phyloP scores from a whole-genome alignment of 2,329 filamentous ascomycete genomes.

The Alternaria alternata region DNA sequence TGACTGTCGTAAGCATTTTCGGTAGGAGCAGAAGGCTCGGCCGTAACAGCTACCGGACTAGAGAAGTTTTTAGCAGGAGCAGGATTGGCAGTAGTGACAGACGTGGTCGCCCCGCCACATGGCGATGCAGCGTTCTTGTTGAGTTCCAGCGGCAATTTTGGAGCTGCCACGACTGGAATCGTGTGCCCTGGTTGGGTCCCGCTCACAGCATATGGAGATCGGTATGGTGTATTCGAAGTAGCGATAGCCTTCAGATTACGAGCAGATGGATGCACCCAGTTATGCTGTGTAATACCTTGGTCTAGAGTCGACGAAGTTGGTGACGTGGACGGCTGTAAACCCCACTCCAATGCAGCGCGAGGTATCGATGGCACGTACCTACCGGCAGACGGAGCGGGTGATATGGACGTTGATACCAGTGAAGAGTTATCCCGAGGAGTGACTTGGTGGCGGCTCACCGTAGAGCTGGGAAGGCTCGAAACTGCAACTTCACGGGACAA shows the following conservation, averaged over 20 bases:
- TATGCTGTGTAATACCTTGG: neutral
- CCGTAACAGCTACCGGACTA: neutral
- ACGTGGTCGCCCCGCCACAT: neutral
- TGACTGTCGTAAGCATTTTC: no score
- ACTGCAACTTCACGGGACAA: no score
- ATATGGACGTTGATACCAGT: neutral
- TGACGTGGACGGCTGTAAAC: neutral
- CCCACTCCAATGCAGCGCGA: neutral
- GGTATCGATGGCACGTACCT: neutral
- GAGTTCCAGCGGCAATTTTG: neutral
- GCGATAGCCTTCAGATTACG: neutral
- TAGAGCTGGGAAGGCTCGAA: neutral
- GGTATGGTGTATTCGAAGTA: neutral
- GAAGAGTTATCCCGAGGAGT: no score
- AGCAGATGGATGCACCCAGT: neutral
- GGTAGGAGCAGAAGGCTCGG: neutral
- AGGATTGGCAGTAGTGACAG: neutral
- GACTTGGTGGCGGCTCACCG: neutral
- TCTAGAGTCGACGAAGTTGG: neutral
- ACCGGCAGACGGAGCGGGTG: neutral
- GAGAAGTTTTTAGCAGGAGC: neutral
- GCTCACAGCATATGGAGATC: neutral
- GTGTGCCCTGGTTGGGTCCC: neutral
- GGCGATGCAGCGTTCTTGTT: neutral
- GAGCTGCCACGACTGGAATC: no score